Percentiles rank a stretch among this genome's conserved stretches.
phyloP scores from a whole-genome alignment of 2,329 filamentous ascomycete species.

The Fusarium begoniae region DNA sequence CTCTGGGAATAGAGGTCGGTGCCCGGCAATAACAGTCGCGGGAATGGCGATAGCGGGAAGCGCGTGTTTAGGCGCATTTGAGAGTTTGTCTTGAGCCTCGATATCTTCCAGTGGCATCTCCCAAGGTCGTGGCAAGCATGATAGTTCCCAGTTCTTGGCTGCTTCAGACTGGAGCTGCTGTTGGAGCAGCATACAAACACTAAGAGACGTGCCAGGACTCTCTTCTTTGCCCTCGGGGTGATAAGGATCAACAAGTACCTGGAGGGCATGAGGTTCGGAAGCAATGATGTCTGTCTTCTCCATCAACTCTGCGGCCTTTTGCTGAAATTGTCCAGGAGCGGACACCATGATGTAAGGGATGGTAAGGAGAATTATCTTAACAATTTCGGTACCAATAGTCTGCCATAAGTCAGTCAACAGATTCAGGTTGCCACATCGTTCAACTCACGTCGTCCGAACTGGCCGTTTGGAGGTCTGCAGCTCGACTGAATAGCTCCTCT shows the following conservation, averaged over 20 bases:
- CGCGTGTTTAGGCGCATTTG: conserved; percentile 73
- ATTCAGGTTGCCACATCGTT: neutral
- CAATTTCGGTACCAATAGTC: conserved; percentile 82
- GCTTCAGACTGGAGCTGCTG: conserved; percentile 85
- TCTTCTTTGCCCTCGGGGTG: conserved; percentile 70
- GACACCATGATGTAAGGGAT: conserved; percentile 89
- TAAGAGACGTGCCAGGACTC: conserved; percentile 69
- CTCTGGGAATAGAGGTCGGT: conserved; percentile 86
- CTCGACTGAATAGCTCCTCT: conserved; percentile 88
- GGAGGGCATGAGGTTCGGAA: conserved; percentile 84
- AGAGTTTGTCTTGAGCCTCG: conserved; percentile 68
- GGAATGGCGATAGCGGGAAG: conserved; percentile 83
- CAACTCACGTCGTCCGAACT: conserved; percentile 87
- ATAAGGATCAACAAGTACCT: conserved; percentile 88
- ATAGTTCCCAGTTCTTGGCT: conserved; percentile 76
- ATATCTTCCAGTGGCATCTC: conserved; percentile 69
- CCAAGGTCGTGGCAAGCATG: conserved; percentile 74
- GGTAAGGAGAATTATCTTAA: conserved; percentile 95
- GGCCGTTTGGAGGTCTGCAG: conserved; percentile 92
- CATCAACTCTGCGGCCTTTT: conserved; percentile 80
- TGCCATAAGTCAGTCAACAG: conserved; percentile 42
- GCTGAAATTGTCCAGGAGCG: conserved; percentile 73
- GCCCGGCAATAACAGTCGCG: conserved; percentile 76
- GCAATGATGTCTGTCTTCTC: conserved; percentile 97
- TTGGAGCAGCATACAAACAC: conserved; percentile 83